phyloP scores from a whole-genome alignment of 2,329 filamentous ascomycete species.

The Colletotrichum sojae region DNA sequence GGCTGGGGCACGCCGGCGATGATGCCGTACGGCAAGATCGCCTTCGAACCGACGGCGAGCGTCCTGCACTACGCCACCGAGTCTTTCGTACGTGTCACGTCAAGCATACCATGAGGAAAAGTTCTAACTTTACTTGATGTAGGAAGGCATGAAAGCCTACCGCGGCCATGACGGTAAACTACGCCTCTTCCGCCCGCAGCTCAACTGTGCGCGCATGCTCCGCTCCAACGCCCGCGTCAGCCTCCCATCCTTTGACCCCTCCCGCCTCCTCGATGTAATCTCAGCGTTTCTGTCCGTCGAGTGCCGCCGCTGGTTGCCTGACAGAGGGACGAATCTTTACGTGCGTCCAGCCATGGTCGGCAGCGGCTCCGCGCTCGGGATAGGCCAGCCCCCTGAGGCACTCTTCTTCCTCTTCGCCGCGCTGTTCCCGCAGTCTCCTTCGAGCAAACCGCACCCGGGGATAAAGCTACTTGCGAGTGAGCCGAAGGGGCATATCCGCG shows the following conservation, averaged over 20 bases:
- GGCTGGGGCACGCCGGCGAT: conserved; percentile 79
- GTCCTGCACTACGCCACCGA: conserved; percentile 83
- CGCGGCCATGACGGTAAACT: conserved; percentile 76
- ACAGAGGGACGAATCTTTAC: conserved; percentile 72
- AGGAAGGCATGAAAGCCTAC: conserved; percentile 80
- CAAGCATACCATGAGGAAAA: too few species aligned
- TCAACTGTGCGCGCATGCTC: conserved; percentile 71
- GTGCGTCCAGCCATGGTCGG: conserved; percentile 77
- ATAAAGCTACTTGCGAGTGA: conserved; percentile 18
- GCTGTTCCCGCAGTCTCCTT: conserved; percentile 42
- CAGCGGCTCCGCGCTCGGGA: conserved; percentile 71
- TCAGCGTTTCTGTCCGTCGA: conserved; percentile 69
- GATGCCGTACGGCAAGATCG: conserved; percentile 75
- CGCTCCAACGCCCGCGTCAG: conserved; percentile 69
- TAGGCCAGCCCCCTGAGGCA: conserved; percentile 75
- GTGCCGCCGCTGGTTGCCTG: conserved; percentile 73
- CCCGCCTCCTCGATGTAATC: conserved; percentile 75
- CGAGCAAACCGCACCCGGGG: conserved; percentile 6
- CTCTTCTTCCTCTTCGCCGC: conserved; percentile 74
- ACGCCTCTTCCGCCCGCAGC: conserved; percentile 75
- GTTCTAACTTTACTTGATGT: background rate
- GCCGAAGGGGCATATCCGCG: conserved; percentile 34
- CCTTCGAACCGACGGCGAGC: conserved; percentile 77
- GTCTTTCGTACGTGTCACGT: conserved; percentile 65
- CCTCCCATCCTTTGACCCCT: conserved; percentile 74